Percentiles rank a stretch among this genome's conserved stretches.
Conservation (phyloP, 768 basidiomycete species). For the Gloeopeniophorella convolvens region DNA sequence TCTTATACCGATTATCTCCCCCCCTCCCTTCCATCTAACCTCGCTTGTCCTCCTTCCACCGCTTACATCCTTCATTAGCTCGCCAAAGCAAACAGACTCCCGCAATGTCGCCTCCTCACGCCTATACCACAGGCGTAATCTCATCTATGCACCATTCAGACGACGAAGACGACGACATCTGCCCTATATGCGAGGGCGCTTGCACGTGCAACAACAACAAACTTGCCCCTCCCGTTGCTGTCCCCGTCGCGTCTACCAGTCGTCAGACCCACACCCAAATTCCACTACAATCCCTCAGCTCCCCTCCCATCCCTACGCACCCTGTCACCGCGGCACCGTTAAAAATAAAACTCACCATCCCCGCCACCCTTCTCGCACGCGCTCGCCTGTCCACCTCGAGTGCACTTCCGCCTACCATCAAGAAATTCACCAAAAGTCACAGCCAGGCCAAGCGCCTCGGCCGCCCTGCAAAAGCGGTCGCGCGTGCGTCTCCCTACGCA, state of each 20-base stretch:
- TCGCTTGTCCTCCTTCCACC: neutral
- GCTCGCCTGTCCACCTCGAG: constrained; percentile 2
- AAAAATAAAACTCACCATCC: constrained; percentile 23
- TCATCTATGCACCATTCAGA: constrained; percentile 35
- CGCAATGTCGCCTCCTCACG: constrained; percentile 62
- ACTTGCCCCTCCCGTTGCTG: constrained; percentile 4
- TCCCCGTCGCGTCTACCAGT: constrained; percentile 1
- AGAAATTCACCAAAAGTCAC: constrained; percentile 10
- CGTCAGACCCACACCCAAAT: constrained; percentile 1
- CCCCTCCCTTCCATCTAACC: constrained; percentile 10
- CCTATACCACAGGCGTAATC: constrained; percentile 54
- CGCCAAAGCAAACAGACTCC: constrained; percentile 46
- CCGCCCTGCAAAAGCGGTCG: constrained; percentile 4
- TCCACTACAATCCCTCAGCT: constrained; percentile 1
- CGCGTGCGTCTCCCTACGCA: neutral
- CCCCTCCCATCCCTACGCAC: constrained; percentile 1
- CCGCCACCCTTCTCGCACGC: constrained; percentile 18
- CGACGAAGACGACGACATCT: constrained; percentile 83
- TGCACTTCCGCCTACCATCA: neutral
- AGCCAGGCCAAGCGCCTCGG: constrained; percentile 11
- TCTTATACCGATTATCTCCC: constrained; percentile 10
- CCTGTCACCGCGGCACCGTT: constrained; percentile 6
- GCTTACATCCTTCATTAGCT: constrained; percentile 28
- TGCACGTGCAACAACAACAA: constrained; percentile 68
- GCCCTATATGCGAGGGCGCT: constrained; percentile 86